A percentile compares a stretch with the other conserved stretches of the same genome.
phyloP scores from a whole-genome alignment of 2,329 filamentous ascomycete genomes.

The Aspergillus sp. region DNA sequence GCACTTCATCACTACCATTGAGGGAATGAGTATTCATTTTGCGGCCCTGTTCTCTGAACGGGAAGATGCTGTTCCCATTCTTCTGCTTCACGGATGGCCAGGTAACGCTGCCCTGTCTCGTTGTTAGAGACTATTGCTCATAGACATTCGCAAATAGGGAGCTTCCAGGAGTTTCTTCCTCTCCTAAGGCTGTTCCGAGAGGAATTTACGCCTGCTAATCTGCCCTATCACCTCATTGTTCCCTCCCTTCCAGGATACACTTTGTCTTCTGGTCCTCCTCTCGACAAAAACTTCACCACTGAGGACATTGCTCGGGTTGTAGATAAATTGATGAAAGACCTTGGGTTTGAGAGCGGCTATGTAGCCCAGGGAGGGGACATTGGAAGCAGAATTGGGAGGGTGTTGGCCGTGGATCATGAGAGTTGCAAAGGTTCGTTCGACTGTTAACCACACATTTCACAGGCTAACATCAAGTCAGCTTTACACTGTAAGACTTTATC shows the following conservation, averaged over 20 bases:
- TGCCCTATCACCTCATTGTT: slow-evolving; percentile 27
- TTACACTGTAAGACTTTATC: slow-evolving; percentile 19
- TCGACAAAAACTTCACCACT: slow-evolving; percentile 18
- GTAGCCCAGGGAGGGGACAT: slow-evolving; percentile 28
- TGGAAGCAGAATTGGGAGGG: slow-evolving; percentile 19
- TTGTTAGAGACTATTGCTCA: not conserved
- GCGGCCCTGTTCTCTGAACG: slow-evolving; percentile 43
- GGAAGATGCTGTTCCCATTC: slow-evolving; percentile 42
- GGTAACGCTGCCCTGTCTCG: slow-evolving; percentile 8
- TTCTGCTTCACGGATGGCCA: slow-evolving; percentile 37
- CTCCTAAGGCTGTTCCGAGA: slow-evolving; percentile 21
- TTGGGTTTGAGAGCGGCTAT: slow-evolving; percentile 25
- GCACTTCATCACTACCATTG: slow-evolving; percentile 42
- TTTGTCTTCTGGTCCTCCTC: slow-evolving; percentile 24
- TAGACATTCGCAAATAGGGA: slow-evolving; percentile 13
- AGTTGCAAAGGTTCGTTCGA: slow-evolving; percentile 22
- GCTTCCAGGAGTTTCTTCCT: slow-evolving; percentile 27
- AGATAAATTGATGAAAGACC: slow-evolving; percentile 22
- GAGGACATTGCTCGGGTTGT: slow-evolving; percentile 21
- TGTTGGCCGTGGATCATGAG: slow-evolving; percentile 18
- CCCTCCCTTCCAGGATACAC: slow-evolving; percentile 26
- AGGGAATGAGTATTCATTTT: slow-evolving; percentile 43
- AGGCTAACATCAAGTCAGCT: slow-evolving; percentile 12
- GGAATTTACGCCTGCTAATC: slow-evolving; percentile 18
- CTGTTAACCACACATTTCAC: too few relatives aligned